Base-by-base conservation (phyloP, 2,329 filamentous ascomycete species). In the Colletotrichum viniferum region DNA sequence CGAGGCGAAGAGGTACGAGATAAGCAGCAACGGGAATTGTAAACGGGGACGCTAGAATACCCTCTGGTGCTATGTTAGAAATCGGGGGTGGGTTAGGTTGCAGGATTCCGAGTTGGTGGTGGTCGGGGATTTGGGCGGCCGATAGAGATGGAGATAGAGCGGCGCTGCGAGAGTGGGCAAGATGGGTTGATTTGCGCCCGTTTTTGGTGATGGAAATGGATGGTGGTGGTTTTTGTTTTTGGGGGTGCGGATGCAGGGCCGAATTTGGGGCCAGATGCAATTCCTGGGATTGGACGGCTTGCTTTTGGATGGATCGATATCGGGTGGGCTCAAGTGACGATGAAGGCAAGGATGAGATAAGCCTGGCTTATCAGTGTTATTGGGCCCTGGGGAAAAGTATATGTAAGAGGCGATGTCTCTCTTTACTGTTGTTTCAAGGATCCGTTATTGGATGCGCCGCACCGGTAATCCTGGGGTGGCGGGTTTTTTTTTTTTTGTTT, bases 301-400 rank as follows among this genome's bases (percentile, higher is more conserved):
- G 73, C 64, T 58, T 68, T 64, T 66, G 73, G 77, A 73, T 74
- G 68, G 73, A 71, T 78, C 77, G 71, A 30, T 66, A 66, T 71
- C 71, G 71, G 60, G 74, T 65, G 70, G 65, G 43, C 81, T 89
- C 80, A 89, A 82, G 88, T 89, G 83, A 89, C 84, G 82, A 90
- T 86, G 77, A 88, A 87, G 82, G 84, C 85, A 79, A 89, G 85
- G 82, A 89, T 85, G 80, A 91, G 88, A 90, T 90, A 90, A 89
- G 88, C 86, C 83, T 86, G 85, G 84, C 86, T 89, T 89, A 89
- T 90, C 86, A 85, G 86, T 85, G 88, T 90, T 89, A 91, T 90
- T 88, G 85, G 85, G 80, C 79, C 78, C 68, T 32, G 71, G 36
- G 69, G 74, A 28, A 62, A 74, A 70, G 63, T 60, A 73, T 63